Evolutionary conservation across 345 rosid species (phyloP), one percentile per base, ranked within the genome.

Genomic region (Diplotaxis tenuifolia): DNA sequence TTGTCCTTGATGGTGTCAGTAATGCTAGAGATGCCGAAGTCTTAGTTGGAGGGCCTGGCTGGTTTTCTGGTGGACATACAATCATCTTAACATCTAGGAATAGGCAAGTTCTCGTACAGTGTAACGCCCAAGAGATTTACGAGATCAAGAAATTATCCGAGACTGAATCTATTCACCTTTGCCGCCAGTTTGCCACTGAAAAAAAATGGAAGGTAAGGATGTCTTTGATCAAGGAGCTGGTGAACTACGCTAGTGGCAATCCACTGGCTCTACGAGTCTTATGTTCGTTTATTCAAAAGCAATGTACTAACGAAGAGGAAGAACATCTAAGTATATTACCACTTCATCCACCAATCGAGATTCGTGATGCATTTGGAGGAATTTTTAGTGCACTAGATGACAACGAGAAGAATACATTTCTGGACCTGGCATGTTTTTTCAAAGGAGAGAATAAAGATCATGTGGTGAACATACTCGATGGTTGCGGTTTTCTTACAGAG

Each of bases 391-490:
- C 40, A 22, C 74, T 63, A 6, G 14, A 70, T 27, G 70, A 54
- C 4, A 4, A 70, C 4, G 80, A 67, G 23, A 70, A 77, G 71
- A 25, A 8, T 1, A 64, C 38, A 4, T 79, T 83, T 79, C 56
- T 81, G 12, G 86, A 83, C 57, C 61, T 85, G 0, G 83, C 82
- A 27, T 81, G 82, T 61, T 83, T 83, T 34, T 81, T 81, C 6
- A 71, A 22, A 9, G 77, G 82, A 4, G 59, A 27, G 9, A 4
- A 32, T 0, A 58, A 2, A 34, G 23, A 76, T 14, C 0, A 0
- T 22, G 73, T 81, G 8, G 57, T 7, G n/a, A n/a, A 50, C 6
- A 52, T 79, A 0, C 73, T 81, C 2, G 82, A 75, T n/a, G 74
- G 36, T n/a, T 72, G 75, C n/a, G 70, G 72, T 14, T 8, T 10